Conservation (phyloP, 2,329 filamentous ascomycete species). For the Ophiocordyceps polyrhachis-furcata region DNA sequence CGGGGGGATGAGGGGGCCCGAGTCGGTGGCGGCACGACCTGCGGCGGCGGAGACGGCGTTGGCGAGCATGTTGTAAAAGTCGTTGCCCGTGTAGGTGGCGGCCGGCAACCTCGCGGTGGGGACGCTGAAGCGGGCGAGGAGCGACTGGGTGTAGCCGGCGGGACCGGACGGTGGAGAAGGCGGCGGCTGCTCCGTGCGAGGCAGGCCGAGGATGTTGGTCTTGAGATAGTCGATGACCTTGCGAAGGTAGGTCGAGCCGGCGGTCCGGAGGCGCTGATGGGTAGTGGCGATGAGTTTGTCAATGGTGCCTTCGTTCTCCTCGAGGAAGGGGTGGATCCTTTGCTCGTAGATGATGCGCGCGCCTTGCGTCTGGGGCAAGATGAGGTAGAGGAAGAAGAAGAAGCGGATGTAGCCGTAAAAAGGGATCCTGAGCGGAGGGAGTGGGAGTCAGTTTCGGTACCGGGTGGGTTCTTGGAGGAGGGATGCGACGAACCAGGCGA, state of each 20-base stretch:
- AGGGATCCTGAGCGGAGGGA: conserved; percentile 42
- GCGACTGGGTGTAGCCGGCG: conserved; percentile 53
- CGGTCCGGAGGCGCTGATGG: conserved; percentile 59
- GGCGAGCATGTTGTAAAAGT: conserved; percentile 64
- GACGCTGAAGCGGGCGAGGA: conserved; percentile 75
- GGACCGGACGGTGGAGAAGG: conserved; percentile 21
- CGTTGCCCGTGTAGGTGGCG: conserved; percentile 28
- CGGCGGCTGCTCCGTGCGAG: conserved; percentile 27
- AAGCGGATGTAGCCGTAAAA: conserved; percentile 90
- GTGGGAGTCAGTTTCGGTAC: not conserved
- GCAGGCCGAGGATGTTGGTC: conserved; percentile 62
- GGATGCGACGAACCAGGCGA: conserved; percentile 42
- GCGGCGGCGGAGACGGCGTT: conserved; percentile 50
- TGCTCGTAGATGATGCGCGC: conserved; percentile 70
- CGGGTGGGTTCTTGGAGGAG: not conserved
- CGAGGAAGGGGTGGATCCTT: conserved; percentile 74
- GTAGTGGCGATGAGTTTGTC: conserved; percentile 72
- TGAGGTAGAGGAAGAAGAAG: conserved; percentile 76
- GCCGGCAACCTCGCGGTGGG: conserved; percentile 45
- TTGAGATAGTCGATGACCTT: conserved; percentile 52
- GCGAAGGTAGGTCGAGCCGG: conserved; percentile 60
- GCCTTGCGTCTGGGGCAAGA: conserved; percentile 94
- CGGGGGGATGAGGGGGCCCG: conserved; percentile 50
- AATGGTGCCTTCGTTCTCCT: conserved; percentile 72
- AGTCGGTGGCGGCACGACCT: conserved; percentile 16